These are phyloP conservation scores for Globisporangium iwayamae DNA, from an alignment of 352 stramenopile genomes.

Conservation along the genomic window DNA sequence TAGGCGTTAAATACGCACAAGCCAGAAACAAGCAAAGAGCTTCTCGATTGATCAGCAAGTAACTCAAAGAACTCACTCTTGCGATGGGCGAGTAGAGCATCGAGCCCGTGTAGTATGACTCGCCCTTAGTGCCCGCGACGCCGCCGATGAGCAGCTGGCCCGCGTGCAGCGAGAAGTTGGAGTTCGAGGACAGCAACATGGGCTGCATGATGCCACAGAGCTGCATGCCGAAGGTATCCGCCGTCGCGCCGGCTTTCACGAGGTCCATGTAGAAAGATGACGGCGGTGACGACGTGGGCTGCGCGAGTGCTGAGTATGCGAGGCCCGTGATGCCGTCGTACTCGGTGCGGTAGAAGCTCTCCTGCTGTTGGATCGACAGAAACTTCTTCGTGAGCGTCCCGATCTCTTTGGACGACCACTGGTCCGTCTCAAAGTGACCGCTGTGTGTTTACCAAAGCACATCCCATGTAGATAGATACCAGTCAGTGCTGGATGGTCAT, in stretches of 20 bases:
- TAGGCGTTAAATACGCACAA: neutral
- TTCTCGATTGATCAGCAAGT: neutral
- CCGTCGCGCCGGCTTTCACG: constrained; percentile 31
- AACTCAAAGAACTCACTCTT: constrained; percentile 25
- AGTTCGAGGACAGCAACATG: constrained; percentile 32
- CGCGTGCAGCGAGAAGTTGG: constrained; percentile 50
- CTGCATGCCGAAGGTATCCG: constrained; percentile 70
- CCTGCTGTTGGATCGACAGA: constrained; percentile 67
- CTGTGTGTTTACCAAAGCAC: constrained; percentile 18
- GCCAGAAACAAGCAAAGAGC: neutral
- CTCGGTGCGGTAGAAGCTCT: constrained; percentile 66
- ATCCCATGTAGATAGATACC: neutral
- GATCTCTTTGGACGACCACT: constrained; percentile 55
- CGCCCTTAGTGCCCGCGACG: constrained; percentile 44
- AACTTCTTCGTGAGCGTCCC: constrained; percentile 61
- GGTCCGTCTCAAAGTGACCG: constrained; percentile 68
- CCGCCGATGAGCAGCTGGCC: constrained; percentile 67
- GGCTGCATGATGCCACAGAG: constrained; percentile 80
- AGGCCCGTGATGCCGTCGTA: constrained; percentile 82
- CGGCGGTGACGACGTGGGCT: constrained; percentile 31
- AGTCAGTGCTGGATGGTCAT: neutral
- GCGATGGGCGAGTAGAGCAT: constrained; percentile 82
- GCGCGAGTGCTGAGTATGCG: constrained; percentile 52
- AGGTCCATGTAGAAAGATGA: constrained; percentile 60
- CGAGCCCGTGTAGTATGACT: constrained; percentile 55